phyloP scores from a whole-genome alignment of 345 rosid species.

The Aquilaria malaccensis region DNA sequence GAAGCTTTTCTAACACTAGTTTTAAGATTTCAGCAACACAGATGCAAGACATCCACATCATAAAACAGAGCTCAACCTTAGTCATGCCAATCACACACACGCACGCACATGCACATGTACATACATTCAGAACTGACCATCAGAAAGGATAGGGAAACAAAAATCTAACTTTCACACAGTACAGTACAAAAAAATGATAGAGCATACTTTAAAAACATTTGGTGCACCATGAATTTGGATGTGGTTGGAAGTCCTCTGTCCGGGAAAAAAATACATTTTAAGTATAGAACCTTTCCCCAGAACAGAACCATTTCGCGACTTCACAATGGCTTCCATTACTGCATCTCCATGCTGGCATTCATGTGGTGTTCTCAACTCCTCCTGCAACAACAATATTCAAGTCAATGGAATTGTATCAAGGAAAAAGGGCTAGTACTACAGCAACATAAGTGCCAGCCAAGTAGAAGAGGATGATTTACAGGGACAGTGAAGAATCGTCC shows the following conservation, averaged over 20 bases:
- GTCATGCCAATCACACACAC: too few species aligned
- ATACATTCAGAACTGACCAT: too few species aligned
- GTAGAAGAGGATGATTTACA: conserved; percentile 33
- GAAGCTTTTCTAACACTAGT: too few species aligned
- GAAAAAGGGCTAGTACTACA: too few species aligned
- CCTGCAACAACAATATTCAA: conserved; percentile 33
- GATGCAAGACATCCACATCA: too few species aligned
- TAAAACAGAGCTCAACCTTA: too few species aligned
- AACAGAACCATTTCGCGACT: conserved; percentile 80
- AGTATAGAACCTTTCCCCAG: conserved; percentile 84
- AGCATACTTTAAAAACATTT: conserved; percentile 70
- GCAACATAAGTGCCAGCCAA: not conserved
- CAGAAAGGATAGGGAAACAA: too few species aligned
- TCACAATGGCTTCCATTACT: conserved; percentile 90
- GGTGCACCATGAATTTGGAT: conserved; percentile 90
- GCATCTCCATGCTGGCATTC: conserved; percentile 95
- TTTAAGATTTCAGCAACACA: too few species aligned
- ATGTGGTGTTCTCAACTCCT: conserved; percentile 72
- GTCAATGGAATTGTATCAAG: not conserved
- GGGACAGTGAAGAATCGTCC: conserved; percentile 87
- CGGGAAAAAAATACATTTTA: conserved; percentile 90
- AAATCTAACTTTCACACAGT: too few species aligned
- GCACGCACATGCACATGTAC: too few species aligned
- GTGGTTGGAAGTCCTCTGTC: conserved; percentile 84
- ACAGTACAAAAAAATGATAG: too few species aligned